Conservation (phyloP, 129 eudicot species). For the Artemisia tridentata region DNA sequence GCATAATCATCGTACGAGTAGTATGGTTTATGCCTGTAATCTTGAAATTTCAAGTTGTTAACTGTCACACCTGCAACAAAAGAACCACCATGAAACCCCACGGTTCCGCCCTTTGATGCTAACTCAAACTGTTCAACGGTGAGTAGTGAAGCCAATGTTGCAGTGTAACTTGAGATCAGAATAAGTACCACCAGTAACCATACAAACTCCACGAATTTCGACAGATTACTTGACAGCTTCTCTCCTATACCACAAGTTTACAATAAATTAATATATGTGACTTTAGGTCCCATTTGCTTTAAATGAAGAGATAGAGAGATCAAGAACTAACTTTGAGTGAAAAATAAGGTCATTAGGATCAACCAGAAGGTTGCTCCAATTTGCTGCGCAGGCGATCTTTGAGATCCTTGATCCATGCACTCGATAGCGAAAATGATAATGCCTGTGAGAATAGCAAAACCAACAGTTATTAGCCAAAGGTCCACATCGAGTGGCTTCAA, state of each 20-base stretch:
- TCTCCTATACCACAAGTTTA: slow-evolving; percentile 16
- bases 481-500: slow-evolving; percentile 34
- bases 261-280: neutral
- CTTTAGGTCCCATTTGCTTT: neutral
- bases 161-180: slow-evolving; percentile 49
- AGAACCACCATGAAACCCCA: slow-evolving; percentile 31
- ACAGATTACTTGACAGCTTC: slow-evolving; percentile 31
- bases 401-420: slow-evolving; percentile 14
- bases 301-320: slow-evolving; percentile 13
- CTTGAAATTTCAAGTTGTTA: neutral
- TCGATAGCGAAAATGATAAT: neutral
- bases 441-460: slow-evolving; percentile 22
- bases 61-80: slow-evolving; percentile 11
- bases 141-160: slow-evolving; percentile 44
- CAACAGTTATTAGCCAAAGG: slow-evolving; percentile 36
- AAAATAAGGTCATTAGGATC: slow-evolving; percentile 37
- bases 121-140: slow-evolving; percentile 40
- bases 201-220: slow-evolving; percentile 32
- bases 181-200: slow-evolving; percentile 45
- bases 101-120: slow-evolving; percentile 25
- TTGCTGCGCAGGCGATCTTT: slow-evolving; percentile 18
- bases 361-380: slow-evolving; percentile 45
- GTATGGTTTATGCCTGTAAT: slow-evolving; percentile 5
- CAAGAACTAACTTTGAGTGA: slow-evolving; percentile 43
- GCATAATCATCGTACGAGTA: neutral